Evolutionary conservation across 768 basidiomycete genomes (phyloP).

Genomic region (Boletellus ananas): DNA sequence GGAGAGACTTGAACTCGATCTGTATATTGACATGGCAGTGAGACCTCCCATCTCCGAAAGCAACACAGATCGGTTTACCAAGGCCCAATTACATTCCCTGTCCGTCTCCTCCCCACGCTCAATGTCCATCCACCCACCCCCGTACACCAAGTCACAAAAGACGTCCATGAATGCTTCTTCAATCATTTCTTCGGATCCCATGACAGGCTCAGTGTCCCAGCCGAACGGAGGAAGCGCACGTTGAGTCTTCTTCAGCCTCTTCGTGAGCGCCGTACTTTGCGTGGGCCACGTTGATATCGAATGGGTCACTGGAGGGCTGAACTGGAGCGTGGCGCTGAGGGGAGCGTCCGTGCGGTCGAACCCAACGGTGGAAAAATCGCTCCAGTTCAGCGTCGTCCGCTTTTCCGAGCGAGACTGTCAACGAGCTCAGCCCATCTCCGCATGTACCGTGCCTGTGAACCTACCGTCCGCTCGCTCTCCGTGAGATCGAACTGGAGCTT

Average conservation of each 20-base stretch:
- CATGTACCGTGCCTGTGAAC: conserved; percentile 8
- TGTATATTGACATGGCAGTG: conserved; percentile 35
- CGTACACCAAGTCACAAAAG: conserved; percentile 78
- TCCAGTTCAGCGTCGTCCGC: conserved; percentile 79
- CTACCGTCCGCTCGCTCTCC: conserved; percentile 72
- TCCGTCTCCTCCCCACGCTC: conserved; percentile 69
- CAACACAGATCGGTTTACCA: conserved; percentile 50
- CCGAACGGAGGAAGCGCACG: conserved; percentile 74
- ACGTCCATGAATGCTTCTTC: conserved; percentile 91
- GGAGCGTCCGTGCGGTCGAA: conserved; percentile 79
- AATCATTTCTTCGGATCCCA: conserved; percentile 74
- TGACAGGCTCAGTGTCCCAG: conserved; percentile 86
- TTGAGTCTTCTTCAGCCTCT: conserved; percentile 81
- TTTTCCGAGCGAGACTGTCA: conserved; percentile 62
- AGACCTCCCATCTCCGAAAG: not conserved
- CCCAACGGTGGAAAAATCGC: conserved; percentile 80
- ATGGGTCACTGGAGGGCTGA: conserved; percentile 54
- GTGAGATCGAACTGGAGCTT: conserved; percentile 91
- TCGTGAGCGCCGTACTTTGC: conserved; percentile 66
- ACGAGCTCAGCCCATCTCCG: conserved; percentile 6
- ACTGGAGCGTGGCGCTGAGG: conserved; percentile 78
- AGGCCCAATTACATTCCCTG: conserved; percentile 87
- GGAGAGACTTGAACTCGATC: conserved; percentile 86
- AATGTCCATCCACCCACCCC: conserved; percentile 80
- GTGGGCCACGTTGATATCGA: conserved; percentile 70